Evolutionary conservation across 495 filamentous ascomycete genomes (phyloP).

Genomic region (Talaromyces wortmannii): DNA sequence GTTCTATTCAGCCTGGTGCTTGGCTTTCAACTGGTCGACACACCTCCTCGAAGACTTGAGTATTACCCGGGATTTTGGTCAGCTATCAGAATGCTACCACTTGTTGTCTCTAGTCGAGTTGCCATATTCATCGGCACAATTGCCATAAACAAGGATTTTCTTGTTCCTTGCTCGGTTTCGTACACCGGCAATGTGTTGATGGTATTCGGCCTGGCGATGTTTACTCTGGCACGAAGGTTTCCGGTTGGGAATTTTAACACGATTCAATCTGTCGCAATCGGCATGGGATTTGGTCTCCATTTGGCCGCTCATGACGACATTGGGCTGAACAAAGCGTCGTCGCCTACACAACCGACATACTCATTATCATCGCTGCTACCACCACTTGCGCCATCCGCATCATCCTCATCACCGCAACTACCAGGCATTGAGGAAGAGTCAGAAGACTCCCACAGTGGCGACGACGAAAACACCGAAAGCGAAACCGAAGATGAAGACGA

Average conservation of each 20-base stretch:
- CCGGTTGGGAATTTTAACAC: neutral
- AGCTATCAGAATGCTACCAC: neutral
- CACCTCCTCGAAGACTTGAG: neutral
- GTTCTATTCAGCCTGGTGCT: neutral
- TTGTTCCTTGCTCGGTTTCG: neutral
- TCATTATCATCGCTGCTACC: neutral
- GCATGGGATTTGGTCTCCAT: neutral
- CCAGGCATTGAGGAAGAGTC: too few species aligned
- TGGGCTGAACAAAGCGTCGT: neutral
- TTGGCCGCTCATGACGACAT: neutral
- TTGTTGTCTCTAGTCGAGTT: neutral
- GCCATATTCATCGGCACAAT: neutral
- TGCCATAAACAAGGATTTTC: neutral
- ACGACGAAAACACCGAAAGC: too few species aligned
- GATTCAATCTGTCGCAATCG: neutral
- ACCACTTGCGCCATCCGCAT: too few species aligned
- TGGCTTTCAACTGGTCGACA: neutral
- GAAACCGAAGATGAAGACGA: neutral
- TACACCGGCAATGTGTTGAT: neutral
- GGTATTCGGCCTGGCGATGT: neutral
- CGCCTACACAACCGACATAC: neutral
- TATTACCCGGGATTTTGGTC: neutral
- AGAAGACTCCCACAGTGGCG: too few species aligned
- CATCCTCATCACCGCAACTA: too few species aligned
- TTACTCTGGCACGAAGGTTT: neutral